Conservation (phyloP, 1,284 basidiomycete genomes). For the Cutaneotrichosporon mucoides region DNA sequence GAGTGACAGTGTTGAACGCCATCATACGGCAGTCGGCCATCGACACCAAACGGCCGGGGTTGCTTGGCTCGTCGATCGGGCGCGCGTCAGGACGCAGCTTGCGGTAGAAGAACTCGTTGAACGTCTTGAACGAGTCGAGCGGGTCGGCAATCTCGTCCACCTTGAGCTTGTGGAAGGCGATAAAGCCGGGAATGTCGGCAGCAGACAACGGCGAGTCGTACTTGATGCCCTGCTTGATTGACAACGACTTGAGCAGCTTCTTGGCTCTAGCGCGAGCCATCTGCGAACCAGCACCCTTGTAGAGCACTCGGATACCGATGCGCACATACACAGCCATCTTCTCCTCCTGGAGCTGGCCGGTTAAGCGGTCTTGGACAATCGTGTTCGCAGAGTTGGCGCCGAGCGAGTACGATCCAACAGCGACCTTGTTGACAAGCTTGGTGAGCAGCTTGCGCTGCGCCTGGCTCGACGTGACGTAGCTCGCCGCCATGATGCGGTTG, state of each 20-base stretch:
- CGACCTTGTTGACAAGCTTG: constrained; percentile 78
- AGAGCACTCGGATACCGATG: constrained; percentile 83
- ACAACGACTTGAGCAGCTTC: constrained; percentile 77
- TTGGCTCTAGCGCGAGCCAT: constrained; percentile 88
- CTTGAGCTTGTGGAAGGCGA: constrained; percentile 84
- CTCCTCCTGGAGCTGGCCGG: constrained; percentile 91
- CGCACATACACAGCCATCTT: constrained; percentile 88
- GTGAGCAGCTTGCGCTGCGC: constrained; percentile 97
- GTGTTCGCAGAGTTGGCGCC: constrained; percentile 87
- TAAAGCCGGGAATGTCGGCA: constrained; percentile 78
- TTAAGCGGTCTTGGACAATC: constrained; percentile 84
- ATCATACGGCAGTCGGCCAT: constrained; percentile 92
- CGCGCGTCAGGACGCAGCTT: constrained; percentile 80
- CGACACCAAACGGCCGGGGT: constrained; percentile 74
- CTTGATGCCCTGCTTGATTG: constrained; percentile 91
- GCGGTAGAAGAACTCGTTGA: constrained; percentile 84
- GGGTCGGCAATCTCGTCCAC: constrained; percentile 78
- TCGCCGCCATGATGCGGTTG: constrained; percentile 83
- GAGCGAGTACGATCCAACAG: constrained; percentile 77
- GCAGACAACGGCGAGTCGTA: constrained; percentile 83
- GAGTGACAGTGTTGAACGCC: constrained; percentile 77
- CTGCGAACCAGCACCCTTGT: constrained; percentile 82
- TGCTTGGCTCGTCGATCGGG: constrained; percentile 66
- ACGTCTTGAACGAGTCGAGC: constrained; percentile 77
- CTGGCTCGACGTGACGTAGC: constrained; percentile 91